Conservation (phyloP, 768 basidiomycete genomes). For the Boletus barrowsii region DNA sequence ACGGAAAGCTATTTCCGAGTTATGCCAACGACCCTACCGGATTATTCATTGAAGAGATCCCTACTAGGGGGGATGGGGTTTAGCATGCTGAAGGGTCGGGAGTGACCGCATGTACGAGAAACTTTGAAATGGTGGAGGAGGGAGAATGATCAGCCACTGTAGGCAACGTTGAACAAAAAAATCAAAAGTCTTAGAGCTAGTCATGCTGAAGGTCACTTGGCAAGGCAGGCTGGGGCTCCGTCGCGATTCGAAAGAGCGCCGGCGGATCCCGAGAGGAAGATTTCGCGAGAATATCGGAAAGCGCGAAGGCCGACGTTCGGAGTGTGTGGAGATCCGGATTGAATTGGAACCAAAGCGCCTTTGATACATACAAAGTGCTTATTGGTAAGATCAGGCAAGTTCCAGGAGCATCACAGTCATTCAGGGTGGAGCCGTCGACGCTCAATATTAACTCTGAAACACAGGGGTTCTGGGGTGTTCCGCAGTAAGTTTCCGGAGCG, state of each 20-base stretch:
- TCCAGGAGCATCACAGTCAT: not conserved
- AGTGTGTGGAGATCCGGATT: not conserved
- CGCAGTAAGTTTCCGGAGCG: not conserved
- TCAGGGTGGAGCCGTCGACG: not conserved
- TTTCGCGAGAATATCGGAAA: not conserved
- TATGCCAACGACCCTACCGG: not conserved
- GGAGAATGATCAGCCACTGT: not conserved
- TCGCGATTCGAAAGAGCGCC: not conserved
- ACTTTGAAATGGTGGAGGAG: not conserved
- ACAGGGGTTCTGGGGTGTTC: not conserved
- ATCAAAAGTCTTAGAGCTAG: not conserved
- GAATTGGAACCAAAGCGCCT: not conserved
- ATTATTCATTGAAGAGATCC: not conserved
- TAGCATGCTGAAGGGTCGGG: not conserved
- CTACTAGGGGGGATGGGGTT: too few relatives aligned
- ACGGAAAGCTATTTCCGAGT: not conserved
- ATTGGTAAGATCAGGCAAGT: too few relatives aligned
- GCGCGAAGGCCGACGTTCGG: conserved; percentile 1
- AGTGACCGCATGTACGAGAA: not conserved
- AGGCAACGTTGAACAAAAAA: not conserved
- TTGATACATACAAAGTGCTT: too few relatives aligned
- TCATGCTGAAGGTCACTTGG: not conserved
- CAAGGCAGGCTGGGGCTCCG: not conserved
- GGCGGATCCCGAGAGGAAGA: conserved; percentile 4
- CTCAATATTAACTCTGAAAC: conserved; percentile 1